Evolutionary conservation across 2,329 filamentous ascomycete species (phyloP), one percentile per base, ranked within the genome.

Genomic region (Curvularia sp.): DNA sequence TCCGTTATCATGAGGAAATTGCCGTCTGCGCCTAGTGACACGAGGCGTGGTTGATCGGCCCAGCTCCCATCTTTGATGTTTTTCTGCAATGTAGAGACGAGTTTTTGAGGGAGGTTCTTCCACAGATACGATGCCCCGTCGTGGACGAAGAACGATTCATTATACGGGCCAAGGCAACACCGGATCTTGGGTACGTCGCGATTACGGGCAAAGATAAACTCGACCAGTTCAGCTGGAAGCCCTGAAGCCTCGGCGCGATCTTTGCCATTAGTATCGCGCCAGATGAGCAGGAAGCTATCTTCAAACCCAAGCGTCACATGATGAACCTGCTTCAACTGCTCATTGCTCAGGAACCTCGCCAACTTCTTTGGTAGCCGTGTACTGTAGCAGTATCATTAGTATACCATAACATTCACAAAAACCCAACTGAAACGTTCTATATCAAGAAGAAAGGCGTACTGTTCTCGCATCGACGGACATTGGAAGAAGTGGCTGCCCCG

Each of bases 271-370:
- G 43, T 55, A 36, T 74, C 72, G 13, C 70, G 69, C 67, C 69
- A 77, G n/a, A 68, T 74, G 21, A 77, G 45, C 15, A 76, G 55
- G 56, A 74, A 76, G 59, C 72, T 75, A 45, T 74, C 65, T 46
- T 70, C 64, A 45, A 68, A 75, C 1, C 74, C 74, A 1, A 76
- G 65, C 0, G 72, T 65, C 34, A 76, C 66, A 53, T 74, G 71
- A 56, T 76, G 55, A 4, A 76, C 53, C 21, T 65, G 56, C 23
- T 65, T 62, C 7, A 74, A 36, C 19, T 72, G 64, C 3, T 63
- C 42, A 2, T 71, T 70, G 2, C 52, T 62, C n/a, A 77, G 61
- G 2, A 76, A 55, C 1, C 49, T 21, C 2, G 59, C 46, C 8
- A 77, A 61, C 53, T 74, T 75, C 21, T 50, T 59, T 1, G 73